Evolutionary conservation across 2,329 filamentous ascomycete species (phyloP), one percentile per base, ranked within the genome.

Genomic region (Colletotrichum nymphaeae): DNA sequence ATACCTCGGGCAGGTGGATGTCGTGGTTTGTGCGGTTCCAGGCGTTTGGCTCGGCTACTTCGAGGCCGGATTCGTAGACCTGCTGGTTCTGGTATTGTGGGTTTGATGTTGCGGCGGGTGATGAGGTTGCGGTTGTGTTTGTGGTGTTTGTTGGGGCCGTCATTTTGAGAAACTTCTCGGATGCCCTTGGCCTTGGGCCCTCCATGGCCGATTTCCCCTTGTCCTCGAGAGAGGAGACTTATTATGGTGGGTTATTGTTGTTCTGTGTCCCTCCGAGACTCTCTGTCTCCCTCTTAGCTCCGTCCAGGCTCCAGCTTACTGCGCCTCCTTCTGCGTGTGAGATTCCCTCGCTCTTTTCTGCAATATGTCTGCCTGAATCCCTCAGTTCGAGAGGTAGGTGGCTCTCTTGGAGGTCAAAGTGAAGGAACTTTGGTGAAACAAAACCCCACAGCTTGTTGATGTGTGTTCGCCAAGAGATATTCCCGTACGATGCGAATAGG

Each of bases 61-160:
- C 72, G 12, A 74, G 68, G 55, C 72, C 72, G 6, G 72, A 58
- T 11, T 62, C 72, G 37, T 72, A 72, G 19, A 67, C 26, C 19
- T 58, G 62, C 5, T 69, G 56, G 14, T 55, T 28, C 16, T 62
- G 35, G 16, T 26, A 42, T 6, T 30, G 67, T 9, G 49, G 60
- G n/a, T 67, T 37, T 9, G 32, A 22, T 11, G 58, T 67, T 16
- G 64, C n/a, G 37, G 37, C n/a, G 37, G 37, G 16, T 42, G 37
- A 35, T 35, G 32, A 35, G 32, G 32, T 35, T 12, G 32, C 32
- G 1, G 32, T 2, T 5, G 32, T 11, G 30, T 32, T 11, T 42
- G 35, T 12, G 46, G 11, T 32, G 37, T 8, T 63, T 46, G 59
- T 49, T 24, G 22, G 60, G 30, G 30, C 56, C 55, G 26, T 58